Percentiles rank a stretch among this genome's conserved stretches.
phyloP scores from a whole-genome alignment of 2,329 filamentous ascomycete genomes.

The Calonectria pteridis region DNA sequence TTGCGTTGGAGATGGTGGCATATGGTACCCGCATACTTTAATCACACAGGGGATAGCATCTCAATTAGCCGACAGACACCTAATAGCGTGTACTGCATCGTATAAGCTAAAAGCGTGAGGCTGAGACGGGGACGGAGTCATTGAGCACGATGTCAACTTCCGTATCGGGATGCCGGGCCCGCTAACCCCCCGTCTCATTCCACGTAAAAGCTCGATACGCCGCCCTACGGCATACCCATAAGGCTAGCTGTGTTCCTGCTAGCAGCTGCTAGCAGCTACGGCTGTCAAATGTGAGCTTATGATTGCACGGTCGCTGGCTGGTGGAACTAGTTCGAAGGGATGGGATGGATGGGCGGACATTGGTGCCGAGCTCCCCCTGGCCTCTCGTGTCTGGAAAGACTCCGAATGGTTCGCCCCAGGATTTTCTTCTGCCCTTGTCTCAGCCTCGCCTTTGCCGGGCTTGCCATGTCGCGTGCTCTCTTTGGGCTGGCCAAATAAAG shows the following conservation, averaged over 20 bases:
- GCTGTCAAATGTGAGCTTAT: constrained; percentile 7
- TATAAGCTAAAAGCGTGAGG: not conserved
- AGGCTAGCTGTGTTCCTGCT: not conserved
- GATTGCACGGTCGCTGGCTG: constrained; percentile 5
- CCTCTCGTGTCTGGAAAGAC: constrained; percentile 7
- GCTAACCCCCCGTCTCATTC: constrained; percentile 4
- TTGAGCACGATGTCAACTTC: constrained; percentile 20
- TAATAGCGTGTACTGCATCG: not conserved
- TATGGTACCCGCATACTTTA: not conserved
- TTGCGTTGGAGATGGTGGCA: not conserved
- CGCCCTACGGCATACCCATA: not conserved
- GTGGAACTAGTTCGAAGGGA: not conserved
- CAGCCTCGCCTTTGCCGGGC: not conserved
- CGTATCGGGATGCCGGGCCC: constrained; percentile 11
- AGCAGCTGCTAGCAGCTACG: not conserved
- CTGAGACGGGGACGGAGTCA: not conserved
- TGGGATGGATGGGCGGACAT: not conserved
- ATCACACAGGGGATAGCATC: not conserved
- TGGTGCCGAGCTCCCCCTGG: not conserved
- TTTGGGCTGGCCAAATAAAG: not conserved
- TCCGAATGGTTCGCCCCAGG: constrained; percentile 9
- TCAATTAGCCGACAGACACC: not conserved
- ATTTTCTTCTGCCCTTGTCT: not conserved
- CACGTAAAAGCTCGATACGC: not conserved
- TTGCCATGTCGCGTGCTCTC: not conserved